Conservation (phyloP, 345 rosid species). For the Carallia brachiata region DNA sequence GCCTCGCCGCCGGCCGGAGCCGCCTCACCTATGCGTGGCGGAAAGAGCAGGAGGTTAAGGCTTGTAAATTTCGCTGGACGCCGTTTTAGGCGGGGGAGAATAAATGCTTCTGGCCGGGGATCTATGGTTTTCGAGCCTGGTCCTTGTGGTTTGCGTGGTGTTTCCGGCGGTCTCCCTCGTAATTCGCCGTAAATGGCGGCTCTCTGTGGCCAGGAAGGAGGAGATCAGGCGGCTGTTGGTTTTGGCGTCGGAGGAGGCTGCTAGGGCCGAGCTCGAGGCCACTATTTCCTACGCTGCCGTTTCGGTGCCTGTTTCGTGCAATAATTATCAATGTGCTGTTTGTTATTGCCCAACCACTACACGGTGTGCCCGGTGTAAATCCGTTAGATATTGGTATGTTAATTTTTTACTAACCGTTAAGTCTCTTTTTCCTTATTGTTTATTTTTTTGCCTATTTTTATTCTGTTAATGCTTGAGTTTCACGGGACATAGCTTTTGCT, state of each 20-base stretch:
- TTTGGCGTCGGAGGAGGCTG: constrained; percentile 80
- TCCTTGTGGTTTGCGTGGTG: constrained; percentile 51
- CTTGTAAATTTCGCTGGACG: constrained; percentile 38
- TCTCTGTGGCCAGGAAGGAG: constrained; percentile 49
- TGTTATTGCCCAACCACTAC: constrained; percentile 75
- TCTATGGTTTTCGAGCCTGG: constrained; percentile 84
- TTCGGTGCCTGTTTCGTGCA: constrained; percentile 33
- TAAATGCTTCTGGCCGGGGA: constrained; percentile 80
- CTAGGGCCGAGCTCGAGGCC: constrained; percentile 83
- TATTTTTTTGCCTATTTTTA: not conserved
- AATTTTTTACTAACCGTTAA: not conserved
- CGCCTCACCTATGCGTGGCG: constrained; percentile 48
- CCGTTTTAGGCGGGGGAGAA: constrained; percentile 38
- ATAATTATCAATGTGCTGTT: constrained; percentile 60
- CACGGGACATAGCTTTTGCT: not conserved
- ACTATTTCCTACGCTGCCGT: constrained; percentile 39
- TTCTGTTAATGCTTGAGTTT: not conserved
- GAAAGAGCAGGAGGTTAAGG: constrained; percentile 34
- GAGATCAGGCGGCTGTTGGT: constrained; percentile 76
- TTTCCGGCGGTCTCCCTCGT: constrained; percentile 44
- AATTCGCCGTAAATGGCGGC: constrained; percentile 72
- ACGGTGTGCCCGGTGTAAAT: constrained; percentile 82
- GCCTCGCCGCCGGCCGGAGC: constrained; percentile 2
- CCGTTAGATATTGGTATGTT: constrained; percentile 86
- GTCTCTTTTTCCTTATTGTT: not conserved